A percentile compares a stretch with the other conserved stretches of the same genome.
Evolutionary conservation across 139 green algal species (phyloP).

Genomic region (Protoeuglena noctilucae): DNA sequence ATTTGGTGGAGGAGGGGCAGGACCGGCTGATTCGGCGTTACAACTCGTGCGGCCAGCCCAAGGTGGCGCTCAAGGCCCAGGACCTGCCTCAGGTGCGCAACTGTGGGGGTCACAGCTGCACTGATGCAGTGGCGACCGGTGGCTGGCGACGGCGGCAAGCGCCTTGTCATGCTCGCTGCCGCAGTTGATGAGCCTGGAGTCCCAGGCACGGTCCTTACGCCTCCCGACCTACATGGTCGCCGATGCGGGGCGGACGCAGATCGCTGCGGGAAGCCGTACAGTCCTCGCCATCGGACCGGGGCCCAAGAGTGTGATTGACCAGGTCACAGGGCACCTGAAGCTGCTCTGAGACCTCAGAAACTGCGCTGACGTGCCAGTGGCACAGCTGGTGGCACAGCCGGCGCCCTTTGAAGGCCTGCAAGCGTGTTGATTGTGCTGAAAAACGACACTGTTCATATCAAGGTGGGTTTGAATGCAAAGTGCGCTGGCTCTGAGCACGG

Average conservation of each 20-base stretch:
- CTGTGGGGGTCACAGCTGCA: too few relatives aligned
- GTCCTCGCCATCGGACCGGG: constrained; percentile 64
- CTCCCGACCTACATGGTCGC: constrained; percentile 38
- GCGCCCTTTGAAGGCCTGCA: too few relatives aligned
- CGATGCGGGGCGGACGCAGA: constrained; percentile 72
- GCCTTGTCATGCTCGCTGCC: constrained; percentile 14
- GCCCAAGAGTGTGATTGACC: constrained; percentile 35
- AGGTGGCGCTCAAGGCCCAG: constrained; percentile 13
- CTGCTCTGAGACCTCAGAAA: too few relatives aligned
- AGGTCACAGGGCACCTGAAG: constrained; percentile 48
- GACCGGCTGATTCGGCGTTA: constrained; percentile 34
- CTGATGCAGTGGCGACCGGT: too few relatives aligned
- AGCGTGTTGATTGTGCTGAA: too few relatives aligned
- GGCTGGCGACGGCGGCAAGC: too few relatives aligned
- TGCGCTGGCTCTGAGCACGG: too few relatives aligned
- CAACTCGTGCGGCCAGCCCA: constrained; percentile 49
- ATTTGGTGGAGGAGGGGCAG: constrained; percentile 9
- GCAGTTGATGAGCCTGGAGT: constrained; percentile 22
- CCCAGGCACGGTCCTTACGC: constrained; percentile 15
- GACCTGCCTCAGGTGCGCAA: too few relatives aligned
- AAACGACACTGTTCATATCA: too few relatives aligned
- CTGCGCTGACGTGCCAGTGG: too few relatives aligned
- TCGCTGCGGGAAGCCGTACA: constrained; percentile 55
- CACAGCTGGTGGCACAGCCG: too few relatives aligned
- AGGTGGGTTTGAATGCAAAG: too few relatives aligned